These are phyloP conservation scores for Aspergillus pseudonomiae DNA, from an alignment of 2,329 filamentous ascomycete genomes.

Conservation along the genomic window DNA sequence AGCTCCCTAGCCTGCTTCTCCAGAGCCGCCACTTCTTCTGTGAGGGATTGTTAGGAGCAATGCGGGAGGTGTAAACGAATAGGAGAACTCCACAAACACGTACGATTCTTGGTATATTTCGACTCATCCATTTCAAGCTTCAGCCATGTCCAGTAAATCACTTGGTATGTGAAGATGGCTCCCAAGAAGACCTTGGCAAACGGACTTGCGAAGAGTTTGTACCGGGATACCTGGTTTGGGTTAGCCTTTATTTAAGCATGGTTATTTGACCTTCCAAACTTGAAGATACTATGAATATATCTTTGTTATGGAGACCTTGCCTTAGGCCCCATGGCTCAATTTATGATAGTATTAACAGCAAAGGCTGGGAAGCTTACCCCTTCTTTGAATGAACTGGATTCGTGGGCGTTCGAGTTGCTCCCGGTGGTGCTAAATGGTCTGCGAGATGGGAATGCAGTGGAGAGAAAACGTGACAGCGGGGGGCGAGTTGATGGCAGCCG, in stretches of 20 bases:
- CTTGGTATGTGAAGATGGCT: constrained; percentile 52
- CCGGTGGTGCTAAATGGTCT: constrained; percentile 9
- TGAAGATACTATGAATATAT: background rate
- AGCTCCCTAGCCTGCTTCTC: constrained; percentile 41
- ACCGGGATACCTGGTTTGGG: constrained; percentile 39
- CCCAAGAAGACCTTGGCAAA: constrained; percentile 53
- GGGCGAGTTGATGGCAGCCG: background rate
- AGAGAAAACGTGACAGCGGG: background rate
- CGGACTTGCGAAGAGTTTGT: constrained; percentile 44
- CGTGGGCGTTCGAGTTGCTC: constrained; percentile 3
- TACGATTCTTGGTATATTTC: constrained; percentile 46
- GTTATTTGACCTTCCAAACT: background rate
- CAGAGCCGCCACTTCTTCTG: constrained; percentile 38
- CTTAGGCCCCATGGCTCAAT: background rate
- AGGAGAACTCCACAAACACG: constrained; percentile 16
- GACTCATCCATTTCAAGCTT: constrained; percentile 51
- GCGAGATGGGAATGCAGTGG: background rate
- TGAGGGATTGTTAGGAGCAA: background rate
- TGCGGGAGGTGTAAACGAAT: background rate
- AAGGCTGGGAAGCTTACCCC: constrained; percentile 28
- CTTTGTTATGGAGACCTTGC: background rate
- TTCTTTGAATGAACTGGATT: constrained; percentile 24
- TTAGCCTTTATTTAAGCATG: background rate
- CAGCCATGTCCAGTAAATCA: constrained; percentile 52
- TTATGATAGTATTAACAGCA: background rate